Evolutionary conservation across 2,329 filamentous ascomycete species (phyloP).

Genomic region (Furcasterigmium sp.): DNA sequence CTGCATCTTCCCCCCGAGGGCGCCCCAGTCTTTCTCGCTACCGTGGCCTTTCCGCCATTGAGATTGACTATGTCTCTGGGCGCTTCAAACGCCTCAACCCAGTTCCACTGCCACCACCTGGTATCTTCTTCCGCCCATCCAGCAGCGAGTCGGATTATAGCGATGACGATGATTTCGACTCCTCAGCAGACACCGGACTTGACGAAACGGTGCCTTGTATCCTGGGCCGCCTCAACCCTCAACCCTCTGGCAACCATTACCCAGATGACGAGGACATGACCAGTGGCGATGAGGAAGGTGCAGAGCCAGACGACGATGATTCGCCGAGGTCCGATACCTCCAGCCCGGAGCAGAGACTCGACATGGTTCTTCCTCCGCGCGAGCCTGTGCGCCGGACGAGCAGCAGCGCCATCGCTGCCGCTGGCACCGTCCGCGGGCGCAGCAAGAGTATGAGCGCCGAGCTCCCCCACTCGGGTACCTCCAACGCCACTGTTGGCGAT

Average conservation of each 20-base stretch:
- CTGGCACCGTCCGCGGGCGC: conserved; percentile 20
- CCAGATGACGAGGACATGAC: conserved; percentile 31
- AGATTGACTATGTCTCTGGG: conserved; percentile 40
- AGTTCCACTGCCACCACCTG: conserved; percentile 44
- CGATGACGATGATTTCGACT: conserved; percentile 21
- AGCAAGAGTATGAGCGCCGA: conserved; percentile 26
- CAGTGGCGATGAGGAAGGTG: conserved; percentile 29
- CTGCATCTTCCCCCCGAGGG: conserved; percentile 28
- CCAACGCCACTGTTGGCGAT: conserved; percentile 33
- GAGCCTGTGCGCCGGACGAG: conserved; percentile 12
- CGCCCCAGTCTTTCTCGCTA: conserved; percentile 2
- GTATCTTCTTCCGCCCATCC: conserved; percentile 44
- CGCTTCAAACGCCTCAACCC: conserved; percentile 39
- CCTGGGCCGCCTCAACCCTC: conserved; percentile 27
- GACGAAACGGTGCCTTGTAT: conserved; percentile 22
- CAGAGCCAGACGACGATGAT: conserved; percentile 14
- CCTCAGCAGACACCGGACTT: conserved; percentile 21
- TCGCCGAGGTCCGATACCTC: conserved; percentile 6
- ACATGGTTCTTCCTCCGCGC: conserved; percentile 14
- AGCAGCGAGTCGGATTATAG: conserved; percentile 33
- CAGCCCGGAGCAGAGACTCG: conserved; percentile 5
- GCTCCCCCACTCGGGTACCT: conserved; percentile 24
- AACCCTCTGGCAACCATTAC: conserved; percentile 33
- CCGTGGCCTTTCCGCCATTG: conserved; percentile 15
- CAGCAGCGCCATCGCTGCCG: conserved; percentile 25